Evolutionary conservation across 2,329 filamentous ascomycete genomes (phyloP).

Genomic region (Colletotrichum tanaceti): DNA sequence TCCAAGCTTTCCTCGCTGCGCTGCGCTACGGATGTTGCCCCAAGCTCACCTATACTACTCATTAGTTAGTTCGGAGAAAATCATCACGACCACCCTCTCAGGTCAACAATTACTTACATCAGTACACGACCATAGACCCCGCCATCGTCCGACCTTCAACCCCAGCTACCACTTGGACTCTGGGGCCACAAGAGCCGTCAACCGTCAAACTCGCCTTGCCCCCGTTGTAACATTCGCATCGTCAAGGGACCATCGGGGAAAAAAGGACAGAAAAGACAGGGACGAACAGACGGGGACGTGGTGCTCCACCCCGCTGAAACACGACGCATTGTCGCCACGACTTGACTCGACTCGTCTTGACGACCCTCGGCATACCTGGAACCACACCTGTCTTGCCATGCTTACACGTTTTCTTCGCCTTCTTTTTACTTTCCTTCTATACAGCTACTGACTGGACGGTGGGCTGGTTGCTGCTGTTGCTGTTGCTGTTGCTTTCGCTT

Average conservation of each 20-base stretch:
- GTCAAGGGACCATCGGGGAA: constrained; percentile 4
- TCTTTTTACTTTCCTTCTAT: no score
- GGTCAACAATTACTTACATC: neutral
- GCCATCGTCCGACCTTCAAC: constrained; percentile 27
- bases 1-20: neutral
- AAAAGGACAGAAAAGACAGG: neutral
- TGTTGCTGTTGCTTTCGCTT: neutral
- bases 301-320: constrained; percentile 37
- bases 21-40: neutral
- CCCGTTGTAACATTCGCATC: neutral
- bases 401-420: neutral
- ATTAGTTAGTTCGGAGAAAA: neutral
- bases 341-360: neutral
- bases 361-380: constrained; percentile 4
- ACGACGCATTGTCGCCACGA: constrained; percentile 39
- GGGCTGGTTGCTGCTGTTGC: neutral
- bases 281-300: constrained; percentile 18
- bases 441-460: no score
- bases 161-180: neutral
- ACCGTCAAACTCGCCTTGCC: neutral
- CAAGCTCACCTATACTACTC: neutral
- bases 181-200: neutral
- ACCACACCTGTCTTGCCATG: constrained; percentile 9
- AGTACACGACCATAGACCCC: constrained; percentile 9
- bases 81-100: neutral